Evolutionary conservation across 306 rosid genomes (phyloP).

Genomic region (Senna tora): DNA sequence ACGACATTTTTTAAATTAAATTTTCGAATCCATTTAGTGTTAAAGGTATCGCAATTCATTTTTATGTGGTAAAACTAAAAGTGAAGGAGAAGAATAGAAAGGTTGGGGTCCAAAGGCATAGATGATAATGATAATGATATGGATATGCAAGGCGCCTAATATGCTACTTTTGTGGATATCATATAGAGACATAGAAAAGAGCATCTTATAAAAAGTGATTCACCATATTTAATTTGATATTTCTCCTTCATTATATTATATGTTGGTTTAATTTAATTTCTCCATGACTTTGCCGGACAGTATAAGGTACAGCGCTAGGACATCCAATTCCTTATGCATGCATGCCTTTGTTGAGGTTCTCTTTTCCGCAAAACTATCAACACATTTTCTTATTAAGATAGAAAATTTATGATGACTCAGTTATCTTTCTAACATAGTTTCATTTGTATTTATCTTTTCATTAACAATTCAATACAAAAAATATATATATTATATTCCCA

Average conservation of each 20-base stretch:
- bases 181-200: constrained; percentile 15
- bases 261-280: too few species aligned
- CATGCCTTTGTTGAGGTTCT: too few species aligned
- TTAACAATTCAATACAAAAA: too few species aligned
- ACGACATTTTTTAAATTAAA: too few species aligned
- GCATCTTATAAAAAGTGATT: constrained; percentile 23
- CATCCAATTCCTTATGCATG: neutral
- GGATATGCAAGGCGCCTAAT: constrained; percentile 23
- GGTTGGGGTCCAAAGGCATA: constrained; percentile 38
- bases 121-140: constrained; percentile 40
- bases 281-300: constrained; percentile 36
- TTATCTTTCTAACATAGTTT: too few species aligned
- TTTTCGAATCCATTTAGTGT: neutral
- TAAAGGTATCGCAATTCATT: neutral
- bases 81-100: constrained; percentile 21
- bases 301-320: constrained; percentile 41
- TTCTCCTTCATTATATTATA: too few species aligned
- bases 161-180: constrained; percentile 11
- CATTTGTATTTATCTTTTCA: too few species aligned
- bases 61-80: constrained; percentile 28
- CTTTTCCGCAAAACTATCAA: too few species aligned
- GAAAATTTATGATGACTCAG: too few species aligned
- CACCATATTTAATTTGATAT: too few species aligned
- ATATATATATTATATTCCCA: too few species aligned
- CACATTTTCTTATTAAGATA: too few species aligned